These are phyloP conservation scores for Trichomonas vaginalis DNA, from an alignment of 208 protist species.

Conservation along the genomic window DNA sequence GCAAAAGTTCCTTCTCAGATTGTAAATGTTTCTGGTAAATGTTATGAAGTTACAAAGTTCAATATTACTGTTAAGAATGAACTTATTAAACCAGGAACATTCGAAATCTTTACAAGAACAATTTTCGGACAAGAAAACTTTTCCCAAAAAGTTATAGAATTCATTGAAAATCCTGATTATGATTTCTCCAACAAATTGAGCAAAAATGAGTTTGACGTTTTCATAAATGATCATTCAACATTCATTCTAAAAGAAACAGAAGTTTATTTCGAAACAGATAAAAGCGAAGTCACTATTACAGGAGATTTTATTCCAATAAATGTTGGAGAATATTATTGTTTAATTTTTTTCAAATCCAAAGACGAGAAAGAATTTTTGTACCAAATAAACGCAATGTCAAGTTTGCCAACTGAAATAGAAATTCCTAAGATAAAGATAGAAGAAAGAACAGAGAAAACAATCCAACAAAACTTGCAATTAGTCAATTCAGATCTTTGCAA, in stretches of 20 bases:
- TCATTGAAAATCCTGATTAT: background rate
- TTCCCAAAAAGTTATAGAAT: background rate
- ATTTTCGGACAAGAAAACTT: background rate
- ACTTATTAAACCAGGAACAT: background rate
- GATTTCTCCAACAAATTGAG: background rate
- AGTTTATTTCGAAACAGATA: background rate
- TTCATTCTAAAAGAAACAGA: background rate
- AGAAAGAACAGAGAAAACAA: background rate
- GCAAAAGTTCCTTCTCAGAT: background rate
- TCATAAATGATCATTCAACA: background rate
- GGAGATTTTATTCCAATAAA: background rate
- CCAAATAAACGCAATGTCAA: background rate
- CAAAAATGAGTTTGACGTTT: background rate
- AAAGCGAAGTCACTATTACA: background rate
- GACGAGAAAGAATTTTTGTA: background rate
- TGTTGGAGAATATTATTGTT: background rate
- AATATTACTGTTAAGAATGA: background rate
- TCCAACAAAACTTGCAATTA: background rate
- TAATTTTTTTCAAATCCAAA: background rate
- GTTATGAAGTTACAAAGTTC: background rate
- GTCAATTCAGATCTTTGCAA: background rate
- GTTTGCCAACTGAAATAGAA: background rate
- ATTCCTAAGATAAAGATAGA: background rate
- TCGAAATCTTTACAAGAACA: background rate
- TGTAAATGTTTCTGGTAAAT: background rate